Base-by-base conservation (phyloP, 805 yeast species). In the Cyberlindnera mrakii region DNA sequence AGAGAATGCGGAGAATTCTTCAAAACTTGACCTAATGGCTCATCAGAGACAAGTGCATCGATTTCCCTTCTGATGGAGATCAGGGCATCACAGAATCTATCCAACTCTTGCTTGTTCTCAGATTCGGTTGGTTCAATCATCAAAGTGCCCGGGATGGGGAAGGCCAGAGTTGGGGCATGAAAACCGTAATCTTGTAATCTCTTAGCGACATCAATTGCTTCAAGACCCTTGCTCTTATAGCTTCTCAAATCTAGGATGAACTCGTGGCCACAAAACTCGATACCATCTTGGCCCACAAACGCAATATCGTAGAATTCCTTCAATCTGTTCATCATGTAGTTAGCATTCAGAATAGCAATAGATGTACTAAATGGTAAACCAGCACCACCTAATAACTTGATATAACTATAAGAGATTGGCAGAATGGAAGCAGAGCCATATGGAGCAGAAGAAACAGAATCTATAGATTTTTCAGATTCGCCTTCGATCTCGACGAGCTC, bases 101-200 rank as follows among this genome's bases (percentile, higher is more conserved):
- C 91, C 48, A 93, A 72, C 67, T 93, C 99, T 43, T 74, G 85
- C 57, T 83, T 67, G 59, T 88, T 80, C 68, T 93, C 99, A 16
- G 93, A 82, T 68, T 93, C 99, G 3, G 99, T 93, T 46, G 99
- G 99, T 69, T 93, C 99, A 50, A 93, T 80, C 99, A 93, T 93
- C 55, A 93, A 74, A 2, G 99, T 93, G 49, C 95, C 96, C 5
- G 97, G 91, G 40, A 93, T 95, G 9, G 99, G 99, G 86, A 93
- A 93, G 3, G 98, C 93, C 86, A 93, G 82, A 20, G 99, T 93
- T 49, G 99, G 99, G 1, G 96, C 96, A 66, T 93, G 99, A 79
- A 93, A 93, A 0, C 98, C 96, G 63, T 91, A 93, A 67, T 93
- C 99, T 68, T 93, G 98, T 47, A 93, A 74, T 65, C 99, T 80